Base-by-base conservation (phyloP, 2,329 filamentous ascomycete species). In the Xylaria polymorpha region DNA sequence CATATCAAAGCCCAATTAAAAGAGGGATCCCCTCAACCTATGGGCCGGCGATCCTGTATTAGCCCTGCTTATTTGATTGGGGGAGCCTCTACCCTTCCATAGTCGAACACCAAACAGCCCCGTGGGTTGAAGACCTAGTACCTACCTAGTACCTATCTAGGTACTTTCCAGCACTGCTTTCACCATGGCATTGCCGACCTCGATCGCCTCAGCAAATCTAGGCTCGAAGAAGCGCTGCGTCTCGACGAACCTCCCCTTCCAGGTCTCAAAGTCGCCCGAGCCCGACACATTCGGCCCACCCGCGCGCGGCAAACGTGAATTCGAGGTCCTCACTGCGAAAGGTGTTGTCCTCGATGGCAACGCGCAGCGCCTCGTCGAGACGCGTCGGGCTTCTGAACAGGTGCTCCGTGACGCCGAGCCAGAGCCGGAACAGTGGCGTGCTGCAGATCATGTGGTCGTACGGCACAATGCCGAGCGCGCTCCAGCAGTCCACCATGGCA, bases 381-480 rank as follows among this genome's bases (percentile, higher is more conserved):
- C 97, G 85, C 2, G 87, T 88, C 20, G 88, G 86, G 76, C 94
- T 94, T 72, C 94, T 91, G 84, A 98, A 99, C 44, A 99, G 86
- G 79, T 97, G 95, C 82, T 99, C 96, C 0, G 94, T 95, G n/a
- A 98, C 97, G 66, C 96, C 96, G 41, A 99, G 88, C 89, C 96
- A 98, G 72, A 99, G 89, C 60, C 96, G 92, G 85, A 99, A 99
- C 56, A 98, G 88, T 83, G 96, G 96, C 46, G 96, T 99, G 63
- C 94, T 97, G 84, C 96, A 99, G 74, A 99, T 97, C 94, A 99
- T 99, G 84, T 99, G 97, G 81, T 99, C 95, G 80, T 99, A 99
- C 0, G 96, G 96, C 57, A 97, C 92, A 76, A 98, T 99, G 41
- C 90, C 92, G 55, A 98, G 87, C 74, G 93, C 93, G 78, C 93